Evolutionary conservation across 2,329 filamentous ascomycete species (phyloP).

Genomic region (Cladosporium sp.): DNA sequence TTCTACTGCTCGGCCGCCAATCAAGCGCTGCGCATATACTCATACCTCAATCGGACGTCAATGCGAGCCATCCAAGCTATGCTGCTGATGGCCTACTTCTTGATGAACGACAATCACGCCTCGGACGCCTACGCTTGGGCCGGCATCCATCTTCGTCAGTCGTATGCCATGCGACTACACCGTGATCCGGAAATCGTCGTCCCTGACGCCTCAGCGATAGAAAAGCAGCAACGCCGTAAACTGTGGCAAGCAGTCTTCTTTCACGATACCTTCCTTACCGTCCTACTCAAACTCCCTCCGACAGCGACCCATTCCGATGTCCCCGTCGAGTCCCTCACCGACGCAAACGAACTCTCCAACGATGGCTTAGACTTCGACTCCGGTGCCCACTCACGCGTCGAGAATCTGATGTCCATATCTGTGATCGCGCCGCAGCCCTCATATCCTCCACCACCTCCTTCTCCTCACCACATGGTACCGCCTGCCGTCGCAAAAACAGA

Average conservation of each 20-base stretch:
- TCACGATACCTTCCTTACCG: slow-evolving; percentile 79
- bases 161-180: slow-evolving; percentile 79
- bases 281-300: slow-evolving; percentile 74
- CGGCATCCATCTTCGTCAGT: slow-evolving; percentile 73
- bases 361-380: slow-evolving; percentile 62
- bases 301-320: slow-evolving; percentile 79
- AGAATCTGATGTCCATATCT: slow-evolving; percentile 54
- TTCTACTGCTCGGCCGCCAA: slow-evolving; percentile 78
- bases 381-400: slow-evolving; percentile 42
- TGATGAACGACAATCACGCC: slow-evolving; percentile 84
- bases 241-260: slow-evolving; percentile 80
- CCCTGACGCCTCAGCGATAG: slow-evolving; percentile 65
- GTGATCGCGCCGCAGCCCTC: slow-evolving; percentile 47
- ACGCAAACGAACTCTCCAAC: slow-evolving; percentile 56
- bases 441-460: slow-evolving; percentile 32
- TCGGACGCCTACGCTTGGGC: slow-evolving; percentile 82
- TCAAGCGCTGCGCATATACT: slow-evolving; percentile 72
- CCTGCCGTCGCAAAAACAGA: slow-evolving; percentile 35
- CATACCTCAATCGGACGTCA: slow-evolving; percentile 73
- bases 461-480: slow-evolving; percentile 38
- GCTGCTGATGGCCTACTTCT: slow-evolving; percentile 79
- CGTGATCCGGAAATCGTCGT: slow-evolving; percentile 73
- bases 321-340: slow-evolving; percentile 69
- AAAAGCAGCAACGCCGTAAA: slow-evolving; percentile 77
- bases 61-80: slow-evolving; percentile 75